Evolutionary conservation across 169 alveolate genomes (phyloP).

Genomic region (Eimeria sp.): DNA sequence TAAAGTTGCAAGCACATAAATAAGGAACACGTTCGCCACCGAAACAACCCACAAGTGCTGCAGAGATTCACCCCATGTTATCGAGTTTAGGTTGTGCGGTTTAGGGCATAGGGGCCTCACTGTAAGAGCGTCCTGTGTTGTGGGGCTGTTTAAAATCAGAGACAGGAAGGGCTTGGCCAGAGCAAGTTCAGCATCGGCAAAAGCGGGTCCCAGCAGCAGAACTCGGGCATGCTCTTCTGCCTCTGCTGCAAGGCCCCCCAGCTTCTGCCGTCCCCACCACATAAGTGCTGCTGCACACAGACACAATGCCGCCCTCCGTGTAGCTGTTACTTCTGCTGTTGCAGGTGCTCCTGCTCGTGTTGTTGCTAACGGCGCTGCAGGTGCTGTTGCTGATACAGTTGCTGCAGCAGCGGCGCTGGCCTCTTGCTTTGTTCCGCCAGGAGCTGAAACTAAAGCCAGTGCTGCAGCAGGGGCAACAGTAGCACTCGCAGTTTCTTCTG

Average conservation of each 20-base stretch:
- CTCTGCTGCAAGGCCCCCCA: neutral
- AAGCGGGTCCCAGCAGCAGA: constrained; percentile 16
- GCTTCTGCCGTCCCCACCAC: neutral
- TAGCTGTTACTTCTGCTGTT: neutral
- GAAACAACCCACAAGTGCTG: neutral
- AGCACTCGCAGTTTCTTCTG: neutral
- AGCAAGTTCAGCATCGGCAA: neutral
- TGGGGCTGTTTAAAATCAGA: neutral
- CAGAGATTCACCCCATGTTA: neutral
- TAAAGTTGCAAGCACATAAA: neutral
- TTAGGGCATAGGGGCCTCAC: neutral
- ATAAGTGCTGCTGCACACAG: constrained; percentile 44
- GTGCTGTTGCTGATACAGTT: neutral
- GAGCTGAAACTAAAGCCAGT: neutral
- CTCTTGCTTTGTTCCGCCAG: neutral
- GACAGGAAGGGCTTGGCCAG: constrained; percentile 37
- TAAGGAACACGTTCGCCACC: neutral
- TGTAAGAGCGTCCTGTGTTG: constrained; percentile 1
- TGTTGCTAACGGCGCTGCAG: neutral
- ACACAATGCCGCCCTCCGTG: neutral
- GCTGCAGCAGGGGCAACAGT: neutral
- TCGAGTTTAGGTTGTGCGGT: neutral
- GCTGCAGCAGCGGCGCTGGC: neutral
- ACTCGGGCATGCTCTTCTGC: neutral
- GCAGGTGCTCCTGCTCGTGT: neutral